A percentile compares a stretch with the other conserved stretches of the same genome.
These are phyloP conservation scores for Raddia guianensis DNA, from an alignment of 176 grass and related monocot species.

Conservation along the genomic window DNA sequence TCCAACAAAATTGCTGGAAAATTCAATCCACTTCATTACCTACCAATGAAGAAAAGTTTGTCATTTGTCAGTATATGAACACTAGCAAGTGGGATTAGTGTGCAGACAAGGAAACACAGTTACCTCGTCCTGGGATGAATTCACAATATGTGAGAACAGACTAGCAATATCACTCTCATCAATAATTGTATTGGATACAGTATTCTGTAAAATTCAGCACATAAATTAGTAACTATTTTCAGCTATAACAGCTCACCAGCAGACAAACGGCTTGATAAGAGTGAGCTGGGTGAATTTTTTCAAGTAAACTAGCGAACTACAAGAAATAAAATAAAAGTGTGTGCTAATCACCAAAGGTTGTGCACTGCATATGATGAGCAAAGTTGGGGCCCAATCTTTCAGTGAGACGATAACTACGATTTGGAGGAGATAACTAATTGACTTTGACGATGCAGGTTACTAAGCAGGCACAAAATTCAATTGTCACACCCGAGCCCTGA, in stretches of 20 bases:
- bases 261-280: conserved; percentile 9
- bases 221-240: conserved; percentile 32
- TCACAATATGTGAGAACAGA: conserved; percentile 54
- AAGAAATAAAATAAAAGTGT: not conserved
- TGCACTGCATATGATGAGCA: not conserved
- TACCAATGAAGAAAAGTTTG: conserved; percentile 42
- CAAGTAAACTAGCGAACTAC: not conserved
- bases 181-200: conserved; percentile 48
- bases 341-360: conserved; percentile 2
- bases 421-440: no score
- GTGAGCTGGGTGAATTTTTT: not conserved
- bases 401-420: no score
- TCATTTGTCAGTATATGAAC: conserved; percentile 6
- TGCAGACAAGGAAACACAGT: conserved; percentile 1
- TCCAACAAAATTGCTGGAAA: conserved; percentile 67
- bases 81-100: conserved; percentile 17
- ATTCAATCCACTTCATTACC: conserved; percentile 77
- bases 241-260: conserved; percentile 3
- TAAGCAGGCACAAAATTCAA: no score
- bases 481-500: no score
- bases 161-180: conserved; percentile 57
- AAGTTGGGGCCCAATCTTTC: no score
- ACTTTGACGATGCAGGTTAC: no score
- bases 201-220: conserved; percentile 52
- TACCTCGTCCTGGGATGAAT: conserved; percentile 67